Evolutionary conservation across 345 rosid species (phyloP).

Genomic region (Corchorus capsularis): DNA sequence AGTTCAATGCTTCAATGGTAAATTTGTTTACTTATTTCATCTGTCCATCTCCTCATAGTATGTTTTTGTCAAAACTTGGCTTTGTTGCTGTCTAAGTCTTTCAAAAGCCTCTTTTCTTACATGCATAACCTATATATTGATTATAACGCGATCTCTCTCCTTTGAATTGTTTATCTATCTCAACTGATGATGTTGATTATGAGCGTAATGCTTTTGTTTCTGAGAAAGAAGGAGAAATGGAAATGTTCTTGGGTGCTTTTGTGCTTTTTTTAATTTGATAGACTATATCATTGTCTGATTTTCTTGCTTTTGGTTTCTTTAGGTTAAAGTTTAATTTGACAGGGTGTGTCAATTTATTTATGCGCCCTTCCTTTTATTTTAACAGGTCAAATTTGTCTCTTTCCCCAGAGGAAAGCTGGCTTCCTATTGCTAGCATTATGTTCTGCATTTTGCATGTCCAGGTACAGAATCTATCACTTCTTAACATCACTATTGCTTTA

Average conservation of each 20-base stretch:
- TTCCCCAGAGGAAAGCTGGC: conserved; percentile 90
- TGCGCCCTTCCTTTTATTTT: conserved; percentile 15
- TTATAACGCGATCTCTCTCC: background rate
- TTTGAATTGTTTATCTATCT: background rate
- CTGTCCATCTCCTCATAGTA: background rate
- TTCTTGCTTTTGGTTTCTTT: background rate
- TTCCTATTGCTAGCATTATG: conserved; percentile 87
- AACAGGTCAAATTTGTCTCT: conserved; percentile 78
- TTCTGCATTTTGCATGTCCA: conserved; percentile 86
- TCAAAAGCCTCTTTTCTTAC: background rate
- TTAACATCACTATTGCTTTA: background rate
- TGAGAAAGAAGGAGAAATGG: background rate
- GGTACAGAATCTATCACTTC: conserved; percentile 41
- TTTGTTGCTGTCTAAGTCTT: background rate
- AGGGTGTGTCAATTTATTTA: conserved; percentile 8
- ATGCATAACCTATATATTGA: conserved; percentile 7
- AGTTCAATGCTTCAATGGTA: conserved; percentile 4
- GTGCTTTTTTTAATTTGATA: background rate
- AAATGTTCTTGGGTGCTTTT: background rate
- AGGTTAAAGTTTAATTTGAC: conserved; percentile 4
- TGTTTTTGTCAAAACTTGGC: background rate
- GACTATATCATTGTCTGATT: background rate
- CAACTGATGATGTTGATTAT: background rate
- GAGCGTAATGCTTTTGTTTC: background rate
- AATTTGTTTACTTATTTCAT: background rate